phyloP scores from a whole-genome alignment of 2,329 filamentous ascomycete genomes.

The Arachnomyces sp. region DNA sequence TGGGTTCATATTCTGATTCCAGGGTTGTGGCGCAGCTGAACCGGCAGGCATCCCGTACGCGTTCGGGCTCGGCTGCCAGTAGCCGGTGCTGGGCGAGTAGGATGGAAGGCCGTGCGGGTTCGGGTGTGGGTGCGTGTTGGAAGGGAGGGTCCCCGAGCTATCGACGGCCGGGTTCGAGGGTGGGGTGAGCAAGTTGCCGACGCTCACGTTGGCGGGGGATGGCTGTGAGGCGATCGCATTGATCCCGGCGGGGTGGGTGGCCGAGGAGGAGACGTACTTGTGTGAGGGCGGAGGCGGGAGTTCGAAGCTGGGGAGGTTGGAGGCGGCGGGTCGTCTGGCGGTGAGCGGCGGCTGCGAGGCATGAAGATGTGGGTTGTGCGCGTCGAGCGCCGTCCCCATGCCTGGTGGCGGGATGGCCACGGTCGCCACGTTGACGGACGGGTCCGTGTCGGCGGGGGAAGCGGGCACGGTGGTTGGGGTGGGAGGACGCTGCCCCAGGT shows the following conservation, averaged over 20 bases:
- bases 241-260: constrained; percentile 27
- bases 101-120: constrained; percentile 19
- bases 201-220: constrained; percentile 45
- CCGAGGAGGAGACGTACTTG: constrained; percentile 42
- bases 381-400: constrained; percentile 56
- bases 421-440: constrained; percentile 53
- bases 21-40: constrained; percentile 38
- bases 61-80: constrained; percentile 53
- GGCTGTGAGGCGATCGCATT: constrained; percentile 28
- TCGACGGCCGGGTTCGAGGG: constrained; percentile 50
- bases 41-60: constrained; percentile 47
- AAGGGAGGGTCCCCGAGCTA: constrained; percentile 42
- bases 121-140: constrained; percentile 53
- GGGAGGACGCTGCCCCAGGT: too few species aligned
- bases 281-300: constrained; percentile 54
- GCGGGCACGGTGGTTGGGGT: too few species aligned
- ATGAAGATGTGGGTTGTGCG: constrained; percentile 46
- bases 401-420: constrained; percentile 53
- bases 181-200: constrained; percentile 57
- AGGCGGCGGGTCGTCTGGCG: constrained; percentile 62
- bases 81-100: constrained; percentile 27
- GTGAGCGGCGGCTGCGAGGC: constrained; percentile 52
- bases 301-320: constrained; percentile 61
- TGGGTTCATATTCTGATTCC: constrained; percentile 32
- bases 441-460: too few species aligned